These are phyloP conservation scores for Phaffomyces opuntiae DNA, from an alignment of 805 yeast genomes.

Conservation along the genomic window DNA sequence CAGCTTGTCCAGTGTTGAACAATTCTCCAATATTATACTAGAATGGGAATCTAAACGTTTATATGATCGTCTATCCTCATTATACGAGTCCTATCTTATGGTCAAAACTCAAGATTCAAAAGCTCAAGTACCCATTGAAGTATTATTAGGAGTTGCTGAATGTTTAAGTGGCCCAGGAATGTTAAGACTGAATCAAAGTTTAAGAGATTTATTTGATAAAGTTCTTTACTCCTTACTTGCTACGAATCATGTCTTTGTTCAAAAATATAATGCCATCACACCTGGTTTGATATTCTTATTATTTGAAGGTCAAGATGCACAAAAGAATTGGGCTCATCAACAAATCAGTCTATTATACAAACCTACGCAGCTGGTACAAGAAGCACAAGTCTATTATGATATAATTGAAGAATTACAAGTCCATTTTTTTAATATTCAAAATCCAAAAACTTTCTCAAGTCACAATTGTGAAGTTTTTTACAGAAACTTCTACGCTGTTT, in stretches of 20 bases:
- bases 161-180: slow-evolving; percentile 48
- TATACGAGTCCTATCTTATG: background rate
- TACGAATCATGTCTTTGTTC: slow-evolving; percentile 24
- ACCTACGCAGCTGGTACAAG: slow-evolving; percentile 10
- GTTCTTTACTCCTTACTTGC: slow-evolving; percentile 27
- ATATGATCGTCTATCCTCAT: slow-evolving; percentile 1
- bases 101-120: slow-evolving; percentile 1
- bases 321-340: slow-evolving; percentile 42
- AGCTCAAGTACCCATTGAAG: slow-evolving; percentile 9
- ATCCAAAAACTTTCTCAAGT: slow-evolving; percentile 41
- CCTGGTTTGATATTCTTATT: slow-evolving; percentile 51
- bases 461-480: slow-evolving; percentile 40
- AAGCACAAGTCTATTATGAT: slow-evolving; percentile 25
- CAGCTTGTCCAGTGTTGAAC: slow-evolving; percentile 15
- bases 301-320: slow-evolving; percentile 44
- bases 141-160: slow-evolving; percentile 32
- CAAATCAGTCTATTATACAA: slow-evolving; percentile 19
- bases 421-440: slow-evolving; percentile 47
- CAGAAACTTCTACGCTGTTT: slow-evolving; percentile 31
- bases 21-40: slow-evolving; percentile 14
- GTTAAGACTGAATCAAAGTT: slow-evolving; percentile 30
- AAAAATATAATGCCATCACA: slow-evolving; percentile 18
- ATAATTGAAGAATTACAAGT: slow-evolving; percentile 48
- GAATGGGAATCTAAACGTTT: slow-evolving; percentile 24
- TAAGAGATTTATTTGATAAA: slow-evolving; percentile 32